Evolutionary conservation across 306 rosid species (phyloP).

Genomic region (Malus asiatica): DNA sequence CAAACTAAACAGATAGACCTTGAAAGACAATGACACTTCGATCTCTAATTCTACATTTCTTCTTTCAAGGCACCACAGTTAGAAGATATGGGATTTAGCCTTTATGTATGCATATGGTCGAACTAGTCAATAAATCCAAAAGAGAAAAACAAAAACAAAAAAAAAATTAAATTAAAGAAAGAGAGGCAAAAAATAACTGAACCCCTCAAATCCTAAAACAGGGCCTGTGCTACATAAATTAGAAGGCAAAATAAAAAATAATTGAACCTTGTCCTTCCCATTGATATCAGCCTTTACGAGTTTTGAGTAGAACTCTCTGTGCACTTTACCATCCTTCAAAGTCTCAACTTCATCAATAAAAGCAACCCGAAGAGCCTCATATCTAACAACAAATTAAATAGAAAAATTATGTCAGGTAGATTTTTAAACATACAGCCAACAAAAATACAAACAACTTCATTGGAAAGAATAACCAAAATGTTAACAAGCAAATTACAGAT

Average conservation of each 20-base stretch:
- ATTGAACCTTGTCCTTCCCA: slow-evolving; percentile 79
- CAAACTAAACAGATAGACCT: neutral
- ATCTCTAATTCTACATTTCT: too few species aligned
- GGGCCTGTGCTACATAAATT: neutral
- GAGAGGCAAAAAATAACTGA: neutral
- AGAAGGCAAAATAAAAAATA: slow-evolving; percentile 12
- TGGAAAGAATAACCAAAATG: neutral
- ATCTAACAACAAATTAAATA: slow-evolving; percentile 32
- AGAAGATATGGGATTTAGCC: neutral
- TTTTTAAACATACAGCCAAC: neutral
- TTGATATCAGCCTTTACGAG: slow-evolving; percentile 89
- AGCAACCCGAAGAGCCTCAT: slow-evolving; percentile 97
- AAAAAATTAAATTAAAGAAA: neutral
- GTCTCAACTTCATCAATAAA: slow-evolving; percentile 83
- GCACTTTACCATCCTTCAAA: slow-evolving; percentile 57
- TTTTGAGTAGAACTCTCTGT: slow-evolving; percentile 72
- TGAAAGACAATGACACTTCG: neutral
- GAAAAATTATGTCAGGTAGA: neutral
- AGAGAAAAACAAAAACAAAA: neutral
- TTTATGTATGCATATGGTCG: neutral
- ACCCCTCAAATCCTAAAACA: neutral
- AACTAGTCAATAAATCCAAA: neutral
- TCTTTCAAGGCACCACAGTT: neutral
- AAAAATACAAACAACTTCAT: neutral
- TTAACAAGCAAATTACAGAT: neutral